phyloP scores from a whole-genome alignment of 129 eudicot species.

The Tanacetum coccineum region DNA sequence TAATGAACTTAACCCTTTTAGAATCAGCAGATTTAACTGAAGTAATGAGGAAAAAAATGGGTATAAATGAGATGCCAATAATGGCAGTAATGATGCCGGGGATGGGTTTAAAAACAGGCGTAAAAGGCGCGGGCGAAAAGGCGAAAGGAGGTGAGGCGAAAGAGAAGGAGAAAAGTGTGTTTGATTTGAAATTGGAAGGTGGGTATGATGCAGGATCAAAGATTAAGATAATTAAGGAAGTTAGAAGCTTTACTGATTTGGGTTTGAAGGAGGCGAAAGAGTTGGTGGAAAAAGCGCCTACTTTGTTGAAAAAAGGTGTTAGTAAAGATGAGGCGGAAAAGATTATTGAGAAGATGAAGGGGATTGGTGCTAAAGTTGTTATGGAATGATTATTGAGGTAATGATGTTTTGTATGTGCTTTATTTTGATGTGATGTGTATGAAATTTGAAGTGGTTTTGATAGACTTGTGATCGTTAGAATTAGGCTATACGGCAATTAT shows the following conservation, averaged over 20 bases:
- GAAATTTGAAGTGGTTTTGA: neutral
- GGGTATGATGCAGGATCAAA: conserved; percentile 71
- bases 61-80: conserved; percentile 62
- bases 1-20: conserved; percentile 49
- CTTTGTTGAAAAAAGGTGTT: conserved; percentile 86
- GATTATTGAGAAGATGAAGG: conserved; percentile 83
- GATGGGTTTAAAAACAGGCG: conserved; percentile 54
- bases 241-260: conserved; percentile 72
- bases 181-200: conserved; percentile 83
- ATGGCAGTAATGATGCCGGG: conserved; percentile 94
- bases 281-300: conserved; percentile 93
- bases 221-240: conserved; percentile 93
- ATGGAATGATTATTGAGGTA: conserved; percentile 68
- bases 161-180: conserved; percentile 65
- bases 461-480: neutral
- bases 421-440: neutral
- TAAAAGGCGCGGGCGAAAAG: conserved; percentile 27
- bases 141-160: conserved; percentile 43
- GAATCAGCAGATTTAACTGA: conserved; percentile 72
- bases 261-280: conserved; percentile 97
- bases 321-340: conserved; percentile 73
- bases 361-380: conserved; percentile 68
- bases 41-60: conserved; percentile 56
- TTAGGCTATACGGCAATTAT: neutral
- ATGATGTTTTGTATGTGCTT: neutral